phyloP scores from a whole-genome alignment of 768 basidiomycete genomes.

The Tubosaeta brunneosetosa region DNA sequence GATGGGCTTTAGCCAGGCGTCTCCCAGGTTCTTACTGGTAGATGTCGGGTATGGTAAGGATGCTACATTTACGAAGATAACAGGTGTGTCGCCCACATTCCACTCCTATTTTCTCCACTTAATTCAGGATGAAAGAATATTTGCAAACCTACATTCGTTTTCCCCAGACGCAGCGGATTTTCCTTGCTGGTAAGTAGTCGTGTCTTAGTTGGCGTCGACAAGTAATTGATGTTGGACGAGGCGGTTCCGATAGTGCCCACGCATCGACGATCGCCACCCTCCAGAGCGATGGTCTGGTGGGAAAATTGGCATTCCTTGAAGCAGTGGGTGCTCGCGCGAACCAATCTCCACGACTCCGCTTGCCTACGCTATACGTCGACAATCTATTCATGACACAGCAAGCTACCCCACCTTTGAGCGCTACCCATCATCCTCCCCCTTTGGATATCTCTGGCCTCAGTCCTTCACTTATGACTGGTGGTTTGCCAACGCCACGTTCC shows the following conservation, averaged over 20 bases:
- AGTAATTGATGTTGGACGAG: conserved; percentile 30
- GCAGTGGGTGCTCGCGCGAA: conserved; percentile 40
- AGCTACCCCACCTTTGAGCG: conserved; percentile 17
- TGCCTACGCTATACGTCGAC: conserved; percentile 53
- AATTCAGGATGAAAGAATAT: conserved; percentile 46
- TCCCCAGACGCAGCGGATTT: conserved; percentile 69
- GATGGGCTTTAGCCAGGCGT: conserved; percentile 67
- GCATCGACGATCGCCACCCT: conserved; percentile 52
- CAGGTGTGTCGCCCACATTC: conserved; percentile 40
- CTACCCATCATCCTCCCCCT: conserved; percentile 41
- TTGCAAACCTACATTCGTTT: conserved; percentile 66
- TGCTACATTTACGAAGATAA: conserved; percentile 61
- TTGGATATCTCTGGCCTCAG: conserved; percentile 40
- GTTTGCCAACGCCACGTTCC: conserved; percentile 65
- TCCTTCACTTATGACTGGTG: conserved; percentile 48
- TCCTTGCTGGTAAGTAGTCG: conserved; percentile 55
- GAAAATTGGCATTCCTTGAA: conserved; percentile 63
- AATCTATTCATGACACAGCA: conserved; percentile 40
- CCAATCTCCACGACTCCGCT: conserved; percentile 43
- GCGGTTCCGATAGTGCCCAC: conserved; percentile 54
- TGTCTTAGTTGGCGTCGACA: not conserved
- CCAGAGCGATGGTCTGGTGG: conserved; percentile 55
- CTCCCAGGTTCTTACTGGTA: conserved; percentile 63
- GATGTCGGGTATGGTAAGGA: conserved; percentile 67
- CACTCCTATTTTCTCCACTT: not conserved